A percentile compares a stretch with the other conserved stretches of the same genome.
These are phyloP conservation scores for Tilletiopsis washingtonensis DNA, from an alignment of 1,284 basidiomycete species.

Conservation along the genomic window DNA sequence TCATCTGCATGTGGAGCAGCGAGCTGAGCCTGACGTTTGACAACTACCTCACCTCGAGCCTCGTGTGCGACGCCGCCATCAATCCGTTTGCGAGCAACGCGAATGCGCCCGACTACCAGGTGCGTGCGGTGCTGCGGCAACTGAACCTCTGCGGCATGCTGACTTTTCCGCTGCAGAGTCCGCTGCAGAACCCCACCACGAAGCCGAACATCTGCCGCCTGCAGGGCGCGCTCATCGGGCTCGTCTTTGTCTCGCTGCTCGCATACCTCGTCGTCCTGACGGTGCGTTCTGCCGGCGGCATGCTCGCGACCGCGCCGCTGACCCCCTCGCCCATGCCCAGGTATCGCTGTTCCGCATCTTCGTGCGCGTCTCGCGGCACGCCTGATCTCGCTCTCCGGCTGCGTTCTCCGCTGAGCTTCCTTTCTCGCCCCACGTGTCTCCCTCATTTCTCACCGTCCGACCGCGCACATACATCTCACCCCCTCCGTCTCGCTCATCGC, in stretches of 20 bases:
- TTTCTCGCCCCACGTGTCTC: too few relatives aligned
- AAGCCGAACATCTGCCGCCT: constrained; percentile 57
- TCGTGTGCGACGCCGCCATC: constrained; percentile 56
- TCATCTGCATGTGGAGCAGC: constrained; percentile 87
- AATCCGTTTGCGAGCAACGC: neutral
- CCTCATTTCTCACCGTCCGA: too few relatives aligned
- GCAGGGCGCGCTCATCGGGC: constrained; percentile 47
- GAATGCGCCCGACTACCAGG: neutral
- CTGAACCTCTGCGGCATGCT: neutral
- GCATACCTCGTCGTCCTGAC: constrained; percentile 40
- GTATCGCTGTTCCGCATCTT: constrained; percentile 33
- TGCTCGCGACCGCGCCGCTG: neutral
- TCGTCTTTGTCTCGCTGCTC: constrained; percentile 52
- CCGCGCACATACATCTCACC: too few relatives aligned
- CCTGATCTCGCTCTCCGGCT: too few relatives aligned
- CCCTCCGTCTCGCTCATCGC: too few relatives aligned
- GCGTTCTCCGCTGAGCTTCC: too few relatives aligned
- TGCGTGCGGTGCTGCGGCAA: neutral
- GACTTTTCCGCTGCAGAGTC: constrained; percentile 48
- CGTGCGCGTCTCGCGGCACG: constrained; percentile 6
- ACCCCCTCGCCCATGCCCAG: neutral
- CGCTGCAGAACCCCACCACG: constrained; percentile 26
- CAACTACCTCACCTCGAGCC: constrained; percentile 78
- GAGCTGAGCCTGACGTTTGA: constrained; percentile 77
- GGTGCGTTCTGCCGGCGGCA: constrained; percentile 15